Percentiles rank a stretch among this genome's conserved stretches.
These are phyloP conservation scores for Termitomyces sp. DNA, from an alignment of 768 basidiomycete genomes.

Conservation along the genomic window DNA sequence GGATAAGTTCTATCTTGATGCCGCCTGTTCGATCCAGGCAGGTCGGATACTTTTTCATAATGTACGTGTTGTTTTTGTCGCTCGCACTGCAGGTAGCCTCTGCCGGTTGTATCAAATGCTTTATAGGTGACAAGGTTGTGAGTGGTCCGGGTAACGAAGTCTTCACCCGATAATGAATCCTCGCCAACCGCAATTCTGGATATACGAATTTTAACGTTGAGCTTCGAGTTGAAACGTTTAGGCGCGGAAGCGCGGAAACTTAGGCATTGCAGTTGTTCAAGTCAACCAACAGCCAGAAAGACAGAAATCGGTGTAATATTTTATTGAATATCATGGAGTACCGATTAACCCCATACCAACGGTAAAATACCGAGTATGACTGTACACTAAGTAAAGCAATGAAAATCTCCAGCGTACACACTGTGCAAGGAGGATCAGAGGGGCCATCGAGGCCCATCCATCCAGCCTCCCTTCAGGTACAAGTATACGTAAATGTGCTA, in stretches of 20 bases:
- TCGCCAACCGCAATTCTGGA: not conserved
- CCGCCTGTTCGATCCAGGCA: constrained; percentile 1
- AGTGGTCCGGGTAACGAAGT: too few species aligned
- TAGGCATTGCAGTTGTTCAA: not conserved
- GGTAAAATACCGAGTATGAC: not conserved
- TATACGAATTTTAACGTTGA: not conserved
- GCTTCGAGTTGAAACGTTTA: too few species aligned
- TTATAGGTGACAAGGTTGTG: too few species aligned
- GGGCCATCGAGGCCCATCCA: constrained; percentile 8
- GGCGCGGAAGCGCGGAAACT: too few species aligned
- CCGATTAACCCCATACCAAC: not conserved
- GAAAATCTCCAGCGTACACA: constrained; percentile 13
- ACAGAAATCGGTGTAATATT: not conserved
- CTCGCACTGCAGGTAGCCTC: too few species aligned
- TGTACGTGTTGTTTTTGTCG: too few species aligned
- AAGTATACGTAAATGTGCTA: constrained; percentile 1
- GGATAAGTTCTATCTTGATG: constrained; percentile 1
- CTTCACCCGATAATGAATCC: not conserved
- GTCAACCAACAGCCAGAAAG: not conserved
- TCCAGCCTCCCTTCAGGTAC: constrained; percentile 5
- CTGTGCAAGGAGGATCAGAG: constrained; percentile 7
- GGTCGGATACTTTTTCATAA: not conserved
- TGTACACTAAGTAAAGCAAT: not conserved
- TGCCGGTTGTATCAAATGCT: too few species aligned
- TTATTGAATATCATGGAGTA: not conserved